Evolutionary conservation across 1,139 yeast genomes (phyloP).

Genomic region (Blastobotrys arbuscula): DNA sequence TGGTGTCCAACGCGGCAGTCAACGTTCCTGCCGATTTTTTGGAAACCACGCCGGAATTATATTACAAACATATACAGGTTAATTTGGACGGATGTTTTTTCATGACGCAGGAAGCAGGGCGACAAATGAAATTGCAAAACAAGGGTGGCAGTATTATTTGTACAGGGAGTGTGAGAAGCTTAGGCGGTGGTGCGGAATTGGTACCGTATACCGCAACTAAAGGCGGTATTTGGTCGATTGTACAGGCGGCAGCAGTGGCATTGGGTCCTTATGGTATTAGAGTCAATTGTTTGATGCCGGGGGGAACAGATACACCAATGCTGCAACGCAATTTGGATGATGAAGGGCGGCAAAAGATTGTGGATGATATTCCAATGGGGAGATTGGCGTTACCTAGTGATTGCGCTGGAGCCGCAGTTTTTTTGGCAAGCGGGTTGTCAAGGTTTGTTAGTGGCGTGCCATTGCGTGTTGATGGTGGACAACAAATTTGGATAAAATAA

Average conservation of each 20-base stretch:
- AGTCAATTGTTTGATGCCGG: slow-evolving; percentile 41
- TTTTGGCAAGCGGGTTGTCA: slow-evolving; percentile 43
- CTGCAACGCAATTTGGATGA: slow-evolving; percentile 40
- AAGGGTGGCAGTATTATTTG: slow-evolving; percentile 45
- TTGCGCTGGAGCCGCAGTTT: slow-evolving; percentile 44
- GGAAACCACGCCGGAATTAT: slow-evolving; percentile 34
- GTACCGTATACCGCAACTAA: slow-evolving; percentile 46
- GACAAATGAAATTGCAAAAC: slow-evolving; percentile 41
- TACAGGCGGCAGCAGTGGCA: slow-evolving; percentile 43
- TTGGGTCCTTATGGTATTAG: slow-evolving; percentile 34
- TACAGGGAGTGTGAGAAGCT: slow-evolving; percentile 35
- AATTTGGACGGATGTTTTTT: slow-evolving; percentile 43
- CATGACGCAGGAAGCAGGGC: slow-evolving; percentile 43
- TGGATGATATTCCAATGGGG: slow-evolving; percentile 40
- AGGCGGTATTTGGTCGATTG: slow-evolving; percentile 43
- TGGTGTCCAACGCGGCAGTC: slow-evolving; percentile 47
- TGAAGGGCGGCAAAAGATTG: slow-evolving; percentile 34
- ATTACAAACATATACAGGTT: slow-evolving; percentile 39
- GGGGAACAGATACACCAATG: slow-evolving; percentile 41
- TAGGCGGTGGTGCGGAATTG: slow-evolving; percentile 28
- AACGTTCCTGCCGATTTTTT: slow-evolving; percentile 36
- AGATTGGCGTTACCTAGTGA: slow-evolving; percentile 43
- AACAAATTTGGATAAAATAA: slow-evolving; percentile 41
- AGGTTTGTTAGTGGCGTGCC: slow-evolving; percentile 43
- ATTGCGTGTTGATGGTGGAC: slow-evolving; percentile 45